A percentile compares a stretch with the other conserved stretches of the same genome.
Conservation (phyloP, 768 basidiomycete species). For the Collybiopsis confluens region DNA sequence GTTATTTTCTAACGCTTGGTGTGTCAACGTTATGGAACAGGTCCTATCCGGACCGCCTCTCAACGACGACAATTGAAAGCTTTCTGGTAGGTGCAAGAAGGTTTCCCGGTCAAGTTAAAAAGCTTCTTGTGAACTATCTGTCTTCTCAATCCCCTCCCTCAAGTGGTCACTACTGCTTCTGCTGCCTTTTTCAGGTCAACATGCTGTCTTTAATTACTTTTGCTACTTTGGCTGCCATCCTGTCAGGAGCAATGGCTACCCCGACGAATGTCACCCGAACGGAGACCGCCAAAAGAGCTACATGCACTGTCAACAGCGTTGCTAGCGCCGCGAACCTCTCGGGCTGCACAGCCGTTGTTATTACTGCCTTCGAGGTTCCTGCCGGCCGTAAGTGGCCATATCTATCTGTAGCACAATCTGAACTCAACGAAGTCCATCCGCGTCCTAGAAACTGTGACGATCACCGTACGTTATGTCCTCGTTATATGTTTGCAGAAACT, state of each 20-base stretch:
- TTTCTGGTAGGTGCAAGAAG: no score
- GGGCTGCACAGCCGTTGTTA: conserved; percentile 15
- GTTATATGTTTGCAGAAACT: no score
- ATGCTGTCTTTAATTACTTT: neutral
- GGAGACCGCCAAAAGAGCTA: conserved; percentile 14
- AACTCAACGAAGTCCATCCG: neutral
- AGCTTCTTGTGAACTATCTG: no score
- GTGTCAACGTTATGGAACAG: no score
- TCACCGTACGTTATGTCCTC: neutral
- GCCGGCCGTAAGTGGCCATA: conserved; percentile 7
- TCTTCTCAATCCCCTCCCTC: no score
- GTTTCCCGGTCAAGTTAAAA: no score
- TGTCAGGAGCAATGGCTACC: neutral
- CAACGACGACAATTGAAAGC: no score
- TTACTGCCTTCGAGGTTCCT: conserved; percentile 15
- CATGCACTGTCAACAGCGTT: conserved; percentile 19
- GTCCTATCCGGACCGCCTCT: no score
- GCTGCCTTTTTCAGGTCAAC: neutral
- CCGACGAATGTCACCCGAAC: neutral
- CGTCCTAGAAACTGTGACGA: neutral
- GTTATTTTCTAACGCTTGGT: no score
- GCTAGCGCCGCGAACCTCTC: conserved; percentile 14
- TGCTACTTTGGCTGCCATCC: neutral
- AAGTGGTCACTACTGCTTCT: no score
- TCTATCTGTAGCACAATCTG: neutral